These are phyloP conservation scores for Fusarium pseudograminearum DNA, from an alignment of 2,329 filamentous ascomycete species.

Conservation along the genomic window DNA sequence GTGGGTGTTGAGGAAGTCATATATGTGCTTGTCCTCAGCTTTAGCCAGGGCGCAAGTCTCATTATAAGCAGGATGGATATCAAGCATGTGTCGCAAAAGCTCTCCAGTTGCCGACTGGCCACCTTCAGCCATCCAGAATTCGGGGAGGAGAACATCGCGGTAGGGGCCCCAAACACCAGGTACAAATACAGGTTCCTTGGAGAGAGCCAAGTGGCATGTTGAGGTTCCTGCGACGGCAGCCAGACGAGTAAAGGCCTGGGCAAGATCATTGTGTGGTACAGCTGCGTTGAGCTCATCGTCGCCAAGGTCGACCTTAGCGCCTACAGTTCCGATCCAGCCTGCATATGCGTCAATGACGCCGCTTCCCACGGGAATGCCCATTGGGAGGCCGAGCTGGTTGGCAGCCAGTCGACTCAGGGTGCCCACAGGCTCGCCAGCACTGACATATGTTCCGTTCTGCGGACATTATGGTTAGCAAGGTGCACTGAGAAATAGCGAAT, in stretches of 20 bases:
- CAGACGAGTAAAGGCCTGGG: constrained; percentile 90
- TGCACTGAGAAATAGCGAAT: neutral
- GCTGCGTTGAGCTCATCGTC: constrained; percentile 74
- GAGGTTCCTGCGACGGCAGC: constrained; percentile 97
- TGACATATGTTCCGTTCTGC: constrained; percentile 91
- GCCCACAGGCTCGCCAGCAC: constrained; percentile 91
- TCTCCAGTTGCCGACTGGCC: constrained; percentile 97
- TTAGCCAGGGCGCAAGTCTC: constrained; percentile 83
- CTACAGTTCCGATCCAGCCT: constrained; percentile 99
- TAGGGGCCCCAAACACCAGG: constrained; percentile 98
- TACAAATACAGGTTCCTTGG: constrained; percentile 91
- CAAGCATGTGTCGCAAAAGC: constrained; percentile 91
- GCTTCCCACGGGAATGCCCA: constrained; percentile 91
- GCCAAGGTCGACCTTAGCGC: constrained; percentile 86
- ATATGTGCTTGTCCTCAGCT: constrained; percentile 88
- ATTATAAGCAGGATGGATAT: constrained; percentile 91
- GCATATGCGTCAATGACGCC: constrained; percentile 99
- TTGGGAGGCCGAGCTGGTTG: constrained; percentile 82
- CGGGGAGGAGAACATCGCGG: constrained; percentile 89
- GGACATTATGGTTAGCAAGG: constrained; percentile 26
- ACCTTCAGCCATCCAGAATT: constrained; percentile 97
- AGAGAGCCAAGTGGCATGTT: constrained; percentile 97
- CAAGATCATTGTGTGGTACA: constrained; percentile 83
- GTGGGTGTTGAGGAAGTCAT: constrained; percentile 93
- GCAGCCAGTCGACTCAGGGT: constrained; percentile 86